Conservation (phyloP, 306 rosid genomes). For the Vigna radiata region DNA sequence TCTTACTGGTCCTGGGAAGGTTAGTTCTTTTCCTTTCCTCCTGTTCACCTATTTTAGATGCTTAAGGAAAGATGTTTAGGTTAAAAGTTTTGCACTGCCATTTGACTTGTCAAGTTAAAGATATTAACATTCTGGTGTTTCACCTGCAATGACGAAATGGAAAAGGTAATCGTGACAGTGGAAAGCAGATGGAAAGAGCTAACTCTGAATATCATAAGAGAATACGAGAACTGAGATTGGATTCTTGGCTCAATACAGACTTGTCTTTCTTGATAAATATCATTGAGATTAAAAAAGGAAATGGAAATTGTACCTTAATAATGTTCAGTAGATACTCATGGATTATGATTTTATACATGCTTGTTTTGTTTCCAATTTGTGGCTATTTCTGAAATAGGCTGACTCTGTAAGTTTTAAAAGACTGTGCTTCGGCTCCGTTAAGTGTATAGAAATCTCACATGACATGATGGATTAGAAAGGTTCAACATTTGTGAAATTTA, state of each 20-base stretch:
- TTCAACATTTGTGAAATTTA: conserved; percentile 13
- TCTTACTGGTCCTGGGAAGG: conserved; percentile 95
- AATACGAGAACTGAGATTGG: too few relatives aligned
- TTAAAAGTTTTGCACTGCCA: conserved; percentile 1
- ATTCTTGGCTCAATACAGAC: background rate
- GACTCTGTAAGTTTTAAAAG: background rate
- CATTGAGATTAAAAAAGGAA: background rate
- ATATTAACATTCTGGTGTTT: conserved; percentile 12
- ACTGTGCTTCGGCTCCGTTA: background rate
- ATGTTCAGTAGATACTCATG: background rate
- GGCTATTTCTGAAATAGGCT: background rate
- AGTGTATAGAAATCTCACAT: conserved; percentile 6
- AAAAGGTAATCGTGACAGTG: background rate
- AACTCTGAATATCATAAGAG: too few relatives aligned
- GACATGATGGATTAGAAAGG: background rate
- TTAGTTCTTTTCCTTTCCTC: conserved; percentile 36
- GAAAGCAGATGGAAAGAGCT: background rate
- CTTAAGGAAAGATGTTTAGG: conserved; percentile 27
- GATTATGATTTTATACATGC: conserved; percentile 6
- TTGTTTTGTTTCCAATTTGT: background rate
- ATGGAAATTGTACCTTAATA: conserved; percentile 17
- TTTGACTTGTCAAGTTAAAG: conserved; percentile 22
- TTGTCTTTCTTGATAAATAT: conserved; percentile 11
- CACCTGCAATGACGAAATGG: background rate
- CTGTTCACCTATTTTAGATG: conserved; percentile 36